Base-by-base conservation (phyloP, 1,139 yeast species). In the Saccharomyces hybrid region DNA sequence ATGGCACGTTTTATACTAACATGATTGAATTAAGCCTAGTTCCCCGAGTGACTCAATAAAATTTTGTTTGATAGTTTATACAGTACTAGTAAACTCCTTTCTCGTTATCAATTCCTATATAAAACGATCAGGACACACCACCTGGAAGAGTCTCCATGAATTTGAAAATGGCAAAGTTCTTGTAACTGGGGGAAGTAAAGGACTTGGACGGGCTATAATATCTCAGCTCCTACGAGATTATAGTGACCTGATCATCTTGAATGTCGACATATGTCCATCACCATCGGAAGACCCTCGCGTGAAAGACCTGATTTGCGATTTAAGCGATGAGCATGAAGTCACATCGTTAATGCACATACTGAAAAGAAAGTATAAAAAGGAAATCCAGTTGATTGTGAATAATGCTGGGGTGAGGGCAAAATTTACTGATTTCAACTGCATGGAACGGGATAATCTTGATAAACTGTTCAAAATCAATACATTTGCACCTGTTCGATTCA, bases 361-460 rank as follows among this genome's bases (percentile, higher is more conserved):
- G 46, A 68, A 70, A 25, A 34, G 54, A 1, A 54, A 61, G n/a
- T 62, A 69, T 9, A 71, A 73, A 2, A 50, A 50, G n/a, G 59
- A 64, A 23, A 71, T 86, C 1, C 77, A 83, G 31, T 72, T 86
- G 0, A 68, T 88, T 47, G 73, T 90, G 27, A 86, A 86, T 64
- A 88, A 88, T 67, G 96, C 95, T 0, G 96, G 93, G 0, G 71
- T 83, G 8, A 75, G 91, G 51, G 82, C 81, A 50, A 69, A 70
- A 27, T 69, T 60, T 55, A 74, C 76, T 47, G 62, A 77, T 1
- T 60, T 86, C 2, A 57, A 76, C 11, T 73, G 76, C 5, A 56
- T 79, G 50, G 54, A 70, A 0, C 69, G 63, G 2, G 62, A 63
- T 0, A 70, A 73, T 9, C 72, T 82, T 3, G 59, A 64, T 2